Percentiles rank a stretch among this genome's conserved stretches.
These are phyloP conservation scores for Sphenostylis stenocarpa DNA, from an alignment of 306 rosid species.

Conservation along the genomic window DNA sequence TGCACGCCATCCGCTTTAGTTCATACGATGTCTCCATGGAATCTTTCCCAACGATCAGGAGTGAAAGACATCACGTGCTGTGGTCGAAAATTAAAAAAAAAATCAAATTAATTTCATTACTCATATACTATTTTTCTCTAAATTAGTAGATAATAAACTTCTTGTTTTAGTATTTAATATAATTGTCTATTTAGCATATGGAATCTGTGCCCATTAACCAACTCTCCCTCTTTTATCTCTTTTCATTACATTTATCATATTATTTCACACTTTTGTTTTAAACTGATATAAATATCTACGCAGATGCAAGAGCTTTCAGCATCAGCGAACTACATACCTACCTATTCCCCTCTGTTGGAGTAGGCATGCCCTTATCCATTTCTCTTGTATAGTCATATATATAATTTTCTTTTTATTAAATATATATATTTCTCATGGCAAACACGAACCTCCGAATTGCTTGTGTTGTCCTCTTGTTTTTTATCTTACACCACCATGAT, in stretches of 20 bases:
- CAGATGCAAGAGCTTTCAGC: conserved; percentile 5
- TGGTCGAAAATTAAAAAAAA: neutral
- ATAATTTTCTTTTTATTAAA: neutral
- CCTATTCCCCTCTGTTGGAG: neutral
- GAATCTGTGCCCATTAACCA: too few relatives aligned
- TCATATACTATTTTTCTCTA: neutral
- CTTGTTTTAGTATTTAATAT: too few relatives aligned
- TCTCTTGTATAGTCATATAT: neutral
- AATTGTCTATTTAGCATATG: too few relatives aligned
- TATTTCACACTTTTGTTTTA: neutral
- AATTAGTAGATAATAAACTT: too few relatives aligned
- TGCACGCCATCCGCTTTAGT: conserved; percentile 37
- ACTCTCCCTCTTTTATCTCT: too few relatives aligned
- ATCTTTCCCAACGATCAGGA: conserved; percentile 44
- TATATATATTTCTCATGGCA: conserved; percentile 35
- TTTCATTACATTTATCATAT: neutral
- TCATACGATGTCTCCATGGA: conserved; percentile 15
- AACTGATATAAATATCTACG: conserved; percentile 22
- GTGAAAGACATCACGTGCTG: conserved; percentile 42
- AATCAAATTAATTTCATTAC: neutral
- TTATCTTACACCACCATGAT: conserved; percentile 41
- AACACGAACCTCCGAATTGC: conserved; percentile 14
- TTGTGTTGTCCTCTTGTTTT: conserved; percentile 40
- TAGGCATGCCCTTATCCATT: neutral
- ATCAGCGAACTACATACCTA: neutral